Evolutionary conservation across 805 yeast species (phyloP), one percentile per base, ranked within the genome.

Genomic region (Schwanniomyces vanrijiae): DNA sequence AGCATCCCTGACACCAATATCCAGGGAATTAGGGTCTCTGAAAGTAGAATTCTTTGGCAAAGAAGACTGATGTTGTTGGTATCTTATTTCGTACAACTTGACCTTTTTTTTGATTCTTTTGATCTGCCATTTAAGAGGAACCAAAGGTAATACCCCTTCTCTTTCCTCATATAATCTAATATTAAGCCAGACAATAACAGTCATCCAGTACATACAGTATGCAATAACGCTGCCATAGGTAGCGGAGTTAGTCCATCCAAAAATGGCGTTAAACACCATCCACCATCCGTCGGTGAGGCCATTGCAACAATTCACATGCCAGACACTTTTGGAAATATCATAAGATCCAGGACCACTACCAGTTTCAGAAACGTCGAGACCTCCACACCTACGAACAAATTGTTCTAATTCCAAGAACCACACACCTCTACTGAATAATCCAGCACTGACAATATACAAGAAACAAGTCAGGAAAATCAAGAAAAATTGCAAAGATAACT

Each of bases 241-340:
- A 2, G 96, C 97, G 52, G 91, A 82, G 63, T 90, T 90, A 11
- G 94, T 90, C 97, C 97, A 90, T 1, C 97, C 97, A 43, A 90
- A 76, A 4, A 90, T 73, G 1, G 96, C 97, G 29, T 91, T 89
- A 57, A 88, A 76, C 29, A 90, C 72, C 96, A 90, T 89, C 96
- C 96, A 90, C 26, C 84, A 82, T 3, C 96, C 96, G 59, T 90
- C 97, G n/a, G 80, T 86, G 55, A 88, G 86, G 20, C 96, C 95
- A 63, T 90, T 90, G 69, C 97, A 90, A 65, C 96, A 90, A 66
- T 90, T 89, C 21, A 90, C 96, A 63, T 90, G 97, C 97, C 97
- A 90, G 2, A 90, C 83, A 5, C 94, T 83, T 41, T 76, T 79
- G 18, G 78, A 54, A 19, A 90, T 84, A 58, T 90, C 96, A 60